Evolutionary conservation across 768 basidiomycete species (phyloP).

Genomic region (Pleurotus tuber-regium): DNA sequence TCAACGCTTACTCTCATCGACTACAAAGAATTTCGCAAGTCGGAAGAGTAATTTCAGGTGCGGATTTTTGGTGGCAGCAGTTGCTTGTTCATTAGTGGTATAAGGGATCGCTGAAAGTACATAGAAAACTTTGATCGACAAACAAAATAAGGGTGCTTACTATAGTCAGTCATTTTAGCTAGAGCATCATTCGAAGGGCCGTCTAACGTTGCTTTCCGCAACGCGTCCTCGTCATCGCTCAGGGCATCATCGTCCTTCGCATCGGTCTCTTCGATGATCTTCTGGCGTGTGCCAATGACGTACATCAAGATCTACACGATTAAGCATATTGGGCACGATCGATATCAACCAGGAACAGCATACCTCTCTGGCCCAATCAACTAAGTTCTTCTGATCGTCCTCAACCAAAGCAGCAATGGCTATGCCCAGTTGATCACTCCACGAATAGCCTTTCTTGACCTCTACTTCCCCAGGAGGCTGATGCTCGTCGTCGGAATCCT

Average conservation of each 20-base stretch:
- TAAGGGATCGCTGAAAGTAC: conserved; percentile 68
- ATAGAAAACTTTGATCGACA: neutral
- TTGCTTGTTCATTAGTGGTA: conserved; percentile 67
- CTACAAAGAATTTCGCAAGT: conserved; percentile 66
- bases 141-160: conserved; percentile 43
- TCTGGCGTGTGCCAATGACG: conserved; percentile 57
- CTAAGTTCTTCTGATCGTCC: conserved; percentile 55
- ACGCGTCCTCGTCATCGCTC: conserved; percentile 28
- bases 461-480: conserved; percentile 64
- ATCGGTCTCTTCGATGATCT: conserved; percentile 62
- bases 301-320: conserved; percentile 52
- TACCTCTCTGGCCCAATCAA: conserved; percentile 84
- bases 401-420: conserved; percentile 74
- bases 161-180: conserved; percentile 68
- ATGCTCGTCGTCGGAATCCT: conserved; percentile 34
- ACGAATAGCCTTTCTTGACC: conserved; percentile 84
- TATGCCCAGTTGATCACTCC: conserved; percentile 89
- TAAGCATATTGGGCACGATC: conserved; percentile 6
- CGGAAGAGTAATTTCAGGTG: conserved; percentile 85
- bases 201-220: conserved; percentile 18
- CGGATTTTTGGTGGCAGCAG: conserved; percentile 74
- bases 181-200: conserved; percentile 69
- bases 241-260: conserved; percentile 30
- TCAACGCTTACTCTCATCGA: conserved; percentile 56
- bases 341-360: conserved; percentile 25